Evolutionary conservation across 192 early-diverging fungal species (phyloP).

Genomic region (Umbelopsis sp.): DNA sequence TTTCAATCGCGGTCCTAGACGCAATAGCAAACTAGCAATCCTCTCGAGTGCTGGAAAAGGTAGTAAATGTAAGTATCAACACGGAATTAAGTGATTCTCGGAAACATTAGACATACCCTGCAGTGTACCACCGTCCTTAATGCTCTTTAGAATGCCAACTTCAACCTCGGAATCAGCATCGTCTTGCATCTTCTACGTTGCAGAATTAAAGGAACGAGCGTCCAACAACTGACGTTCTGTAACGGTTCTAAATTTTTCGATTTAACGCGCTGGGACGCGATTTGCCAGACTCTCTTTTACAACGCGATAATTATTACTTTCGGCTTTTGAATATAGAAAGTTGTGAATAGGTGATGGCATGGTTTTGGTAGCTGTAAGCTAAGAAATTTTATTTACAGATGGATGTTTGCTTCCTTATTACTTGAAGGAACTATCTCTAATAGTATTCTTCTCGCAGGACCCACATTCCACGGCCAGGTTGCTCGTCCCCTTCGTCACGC

Average conservation of each 20-base stretch:
- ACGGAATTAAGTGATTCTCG: no score
- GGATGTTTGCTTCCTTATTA: no score
- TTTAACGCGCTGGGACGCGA: neutral
- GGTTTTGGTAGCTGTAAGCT: no score
- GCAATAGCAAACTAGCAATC: neutral
- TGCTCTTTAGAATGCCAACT: neutral
- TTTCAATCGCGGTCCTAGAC: neutral
- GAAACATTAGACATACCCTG: neutral
- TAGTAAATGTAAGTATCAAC: neutral
- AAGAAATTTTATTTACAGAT: no score
- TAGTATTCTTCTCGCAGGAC: conserved; percentile 60
- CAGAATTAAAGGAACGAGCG: neutral
- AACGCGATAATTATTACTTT: neutral
- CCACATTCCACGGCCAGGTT: conserved; percentile 52
- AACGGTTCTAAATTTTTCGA: neutral
- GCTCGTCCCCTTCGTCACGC: conserved; percentile 32
- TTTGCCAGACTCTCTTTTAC: no score
- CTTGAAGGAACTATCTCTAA: conserved; percentile 4
- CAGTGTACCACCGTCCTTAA: neutral
- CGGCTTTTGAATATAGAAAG: neutral
- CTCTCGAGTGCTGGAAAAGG: neutral
- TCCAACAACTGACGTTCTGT: conserved; percentile 3
- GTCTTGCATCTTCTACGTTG: neutral
- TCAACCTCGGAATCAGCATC: neutral
- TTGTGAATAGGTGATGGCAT: neutral